Evolutionary conservation across 768 basidiomycete species (phyloP).

Genomic region (Gloeostereum incarnatum): DNA sequence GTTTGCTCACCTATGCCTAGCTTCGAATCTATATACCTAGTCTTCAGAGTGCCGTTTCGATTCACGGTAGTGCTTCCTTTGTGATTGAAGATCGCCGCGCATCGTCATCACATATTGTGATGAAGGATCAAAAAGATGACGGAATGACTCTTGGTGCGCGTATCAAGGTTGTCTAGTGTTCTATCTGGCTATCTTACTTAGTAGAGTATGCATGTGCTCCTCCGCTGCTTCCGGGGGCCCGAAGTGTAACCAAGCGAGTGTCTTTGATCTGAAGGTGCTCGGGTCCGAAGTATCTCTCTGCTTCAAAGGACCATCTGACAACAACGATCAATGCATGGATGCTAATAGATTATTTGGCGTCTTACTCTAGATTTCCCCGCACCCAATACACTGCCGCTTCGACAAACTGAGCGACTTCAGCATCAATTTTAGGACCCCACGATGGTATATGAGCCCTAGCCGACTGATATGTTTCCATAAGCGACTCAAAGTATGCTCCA

Average conservation of each 20-base stretch:
- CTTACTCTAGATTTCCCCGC: slow-evolving; percentile 49
- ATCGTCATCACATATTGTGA: no score
- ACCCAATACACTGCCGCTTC: slow-evolving; percentile 52
- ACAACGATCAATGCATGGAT: slow-evolving; percentile 4
- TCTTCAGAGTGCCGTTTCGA: no score
- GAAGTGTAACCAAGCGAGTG: slow-evolving; percentile 35
- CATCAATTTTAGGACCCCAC: slow-evolving; percentile 37
- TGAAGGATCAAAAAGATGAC: no score
- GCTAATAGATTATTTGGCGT: slow-evolving; percentile 2
- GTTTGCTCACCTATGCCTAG: no score
- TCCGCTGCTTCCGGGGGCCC: slow-evolving; percentile 26
- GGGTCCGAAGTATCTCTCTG: slow-evolving; percentile 57
- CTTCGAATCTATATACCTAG: no score
- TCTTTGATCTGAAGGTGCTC: slow-evolving; percentile 40
- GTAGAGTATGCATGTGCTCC: slow-evolving; percentile 20
- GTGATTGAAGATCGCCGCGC: no score
- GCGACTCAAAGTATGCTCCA: slow-evolving; percentile 36
- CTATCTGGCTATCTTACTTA: no score
- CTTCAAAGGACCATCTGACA: slow-evolving; percentile 63
- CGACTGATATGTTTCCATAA: slow-evolving; percentile 40
- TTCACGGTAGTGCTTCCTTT: no score
- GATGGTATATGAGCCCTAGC: slow-evolving; percentile 38
- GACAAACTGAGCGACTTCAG: slow-evolving; percentile 41
- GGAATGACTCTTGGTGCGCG: no score
- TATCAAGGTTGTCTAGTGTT: no score